Base-by-base conservation (phyloP, 768 basidiomycete genomes). In the Rhodosporidiobolus sp. region DNA sequence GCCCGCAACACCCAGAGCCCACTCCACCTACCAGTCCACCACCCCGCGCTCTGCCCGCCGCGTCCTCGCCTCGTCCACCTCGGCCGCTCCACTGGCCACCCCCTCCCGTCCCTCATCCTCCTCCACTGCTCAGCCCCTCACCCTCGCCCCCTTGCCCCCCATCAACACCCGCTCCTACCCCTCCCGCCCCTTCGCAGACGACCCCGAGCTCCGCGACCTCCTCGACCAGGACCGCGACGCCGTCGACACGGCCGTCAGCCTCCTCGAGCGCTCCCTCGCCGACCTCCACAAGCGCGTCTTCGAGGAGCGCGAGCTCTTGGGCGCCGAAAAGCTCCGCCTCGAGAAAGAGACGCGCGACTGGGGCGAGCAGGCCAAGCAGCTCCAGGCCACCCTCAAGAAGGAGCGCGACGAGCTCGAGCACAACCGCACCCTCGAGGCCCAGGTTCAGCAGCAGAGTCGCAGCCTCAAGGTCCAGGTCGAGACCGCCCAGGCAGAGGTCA, bases 291-390 rank as follows among this genome's bases (percentile, higher is more conserved):
- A 48, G 9, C 55, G 32, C 35, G 26, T 76, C 22, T n/a, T 62
- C 43, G 50, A 58, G 12, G 32, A 61, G 17, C 61, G 67, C 19
- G 65, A 72, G 22, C 56, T 70, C 30, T 46, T 76, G 10, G 68
- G 54, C 1, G 62, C 54, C 24, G 71, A 76, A 45, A 28, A 49
- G 34, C 17, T 24, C 8, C n/a, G 48, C 2, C 50, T 73, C 32
- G 65, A 73, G 28, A 46, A 45, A 26, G 22, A 43, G 32, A 67
- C 59, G 35, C 54, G 53, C 34, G 64, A 65, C 35, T 12, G 73
- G 26, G 71, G 71, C 2, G 75, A 76, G 24, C 34, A 38, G 24
- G 75, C 75, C 22, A 65, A 48, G 26, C 71, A 76, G 26, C 50
- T 61, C 30, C 59, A 53, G 8, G 53, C 43, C 46, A 70, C 24